These are phyloP conservation scores for Sporothrix protearum DNA, from an alignment of 2,329 filamentous ascomycete genomes.

Conservation along the genomic window DNA sequence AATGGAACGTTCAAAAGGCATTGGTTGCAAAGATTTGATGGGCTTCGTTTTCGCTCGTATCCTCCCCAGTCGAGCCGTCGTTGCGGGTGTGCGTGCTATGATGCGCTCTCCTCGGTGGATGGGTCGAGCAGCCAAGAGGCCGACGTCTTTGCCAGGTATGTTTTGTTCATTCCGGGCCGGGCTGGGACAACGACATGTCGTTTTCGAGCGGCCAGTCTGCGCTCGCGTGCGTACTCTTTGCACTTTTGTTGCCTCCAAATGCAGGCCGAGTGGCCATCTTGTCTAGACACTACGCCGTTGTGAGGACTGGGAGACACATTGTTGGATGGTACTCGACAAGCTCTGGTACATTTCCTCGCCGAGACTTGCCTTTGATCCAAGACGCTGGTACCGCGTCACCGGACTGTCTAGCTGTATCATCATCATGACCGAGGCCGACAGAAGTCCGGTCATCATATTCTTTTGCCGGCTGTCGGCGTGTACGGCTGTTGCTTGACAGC, in stretches of 20 bases:
- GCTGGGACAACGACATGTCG: not conserved
- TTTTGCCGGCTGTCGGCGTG: not conserved
- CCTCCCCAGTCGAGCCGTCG: slow-evolving; percentile 23
- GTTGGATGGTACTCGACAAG: not conserved
- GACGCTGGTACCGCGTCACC: not conserved
- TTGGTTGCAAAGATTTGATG: slow-evolving; percentile 37
- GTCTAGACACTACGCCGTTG: not conserved
- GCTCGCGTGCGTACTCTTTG: not conserved
- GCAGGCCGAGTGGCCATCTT: slow-evolving; percentile 10
- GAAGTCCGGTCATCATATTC: not conserved
- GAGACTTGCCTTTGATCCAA: slow-evolving; percentile 3
- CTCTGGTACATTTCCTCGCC: not conserved
- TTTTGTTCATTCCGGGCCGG: slow-evolving; percentile 27
- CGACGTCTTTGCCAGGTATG: slow-evolving; percentile 35
- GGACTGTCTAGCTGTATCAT: not conserved
- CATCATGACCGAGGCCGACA: not conserved
- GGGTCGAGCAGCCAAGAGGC: slow-evolving; percentile 33
- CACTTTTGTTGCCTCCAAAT: not conserved
- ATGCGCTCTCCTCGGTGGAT: slow-evolving; percentile 33
- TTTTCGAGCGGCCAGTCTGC: not conserved
- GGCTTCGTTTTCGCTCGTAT: slow-evolving; percentile 26
- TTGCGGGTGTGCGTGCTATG: slow-evolving; percentile 34
- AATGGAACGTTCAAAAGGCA: slow-evolving; percentile 32
- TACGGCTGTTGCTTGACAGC: not conserved
- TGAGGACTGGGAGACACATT: slow-evolving; percentile 16